Percentiles rank a stretch among this genome's conserved stretches.
These are phyloP conservation scores for Platanthera zijinensis DNA, from an alignment of 106 monocot species.

Conservation along the genomic window DNA sequence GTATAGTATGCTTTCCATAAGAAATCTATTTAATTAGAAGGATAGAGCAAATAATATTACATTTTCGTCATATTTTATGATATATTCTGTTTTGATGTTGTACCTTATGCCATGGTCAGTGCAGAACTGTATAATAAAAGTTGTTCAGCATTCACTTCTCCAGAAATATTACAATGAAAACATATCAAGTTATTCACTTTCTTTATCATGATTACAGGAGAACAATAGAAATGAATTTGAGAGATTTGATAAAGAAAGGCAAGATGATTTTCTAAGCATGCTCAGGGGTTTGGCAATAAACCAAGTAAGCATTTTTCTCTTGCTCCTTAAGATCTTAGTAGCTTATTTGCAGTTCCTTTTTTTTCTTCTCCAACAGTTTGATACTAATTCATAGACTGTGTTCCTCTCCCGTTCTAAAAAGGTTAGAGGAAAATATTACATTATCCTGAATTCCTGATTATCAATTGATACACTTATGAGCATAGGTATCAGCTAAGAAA, in stretches of 20 bases:
- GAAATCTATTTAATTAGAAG: no score
- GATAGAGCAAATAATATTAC: no score
- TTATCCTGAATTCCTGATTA: not conserved
- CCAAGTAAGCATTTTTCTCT: conserved; percentile 29
- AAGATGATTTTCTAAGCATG: conserved; percentile 53
- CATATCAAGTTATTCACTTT: not conserved
- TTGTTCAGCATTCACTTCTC: not conserved
- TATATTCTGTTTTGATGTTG: no score
- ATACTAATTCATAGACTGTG: not conserved
- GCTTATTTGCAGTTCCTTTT: not conserved
- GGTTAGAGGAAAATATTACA: not conserved
- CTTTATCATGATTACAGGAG: conserved; percentile 33
- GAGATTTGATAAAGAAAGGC: conserved; percentile 54
- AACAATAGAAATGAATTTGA: conserved; percentile 61
- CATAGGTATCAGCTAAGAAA: not conserved
- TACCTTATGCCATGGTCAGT: no score
- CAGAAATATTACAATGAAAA: not conserved
- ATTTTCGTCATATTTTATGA: no score
- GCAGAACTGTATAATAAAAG: no score
- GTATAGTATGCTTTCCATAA: no score
- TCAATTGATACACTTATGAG: not conserved
- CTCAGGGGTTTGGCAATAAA: conserved; percentile 57
- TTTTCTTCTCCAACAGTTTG: not conserved
- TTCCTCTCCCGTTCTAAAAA: not conserved
- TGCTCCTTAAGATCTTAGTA: not conserved